Evolutionary conservation across 768 basidiomycete species (phyloP).

Genomic region (Harrya chromipes): DNA sequence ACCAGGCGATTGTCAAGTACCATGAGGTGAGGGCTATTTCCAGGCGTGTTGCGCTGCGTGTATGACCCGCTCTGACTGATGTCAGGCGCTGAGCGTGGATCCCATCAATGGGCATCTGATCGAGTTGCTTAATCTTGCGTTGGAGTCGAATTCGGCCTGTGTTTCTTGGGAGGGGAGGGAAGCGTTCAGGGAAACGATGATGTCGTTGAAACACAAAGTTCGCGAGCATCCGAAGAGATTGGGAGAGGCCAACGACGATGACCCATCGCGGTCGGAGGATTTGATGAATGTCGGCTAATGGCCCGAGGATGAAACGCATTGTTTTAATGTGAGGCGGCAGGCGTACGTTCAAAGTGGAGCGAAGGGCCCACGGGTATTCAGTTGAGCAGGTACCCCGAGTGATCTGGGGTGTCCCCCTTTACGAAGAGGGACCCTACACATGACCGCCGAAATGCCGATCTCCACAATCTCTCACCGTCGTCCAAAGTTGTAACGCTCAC

Average conservation of each 20-base stretch:
- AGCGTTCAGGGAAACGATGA: slow-evolving; percentile 34
- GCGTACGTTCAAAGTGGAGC: slow-evolving; percentile 22
- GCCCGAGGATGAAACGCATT: slow-evolving; percentile 15
- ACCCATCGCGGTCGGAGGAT: slow-evolving; percentile 23
- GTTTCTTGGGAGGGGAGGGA: slow-evolving; percentile 34
- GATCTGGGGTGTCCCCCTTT: slow-evolving; percentile 29
- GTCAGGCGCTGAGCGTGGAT: slow-evolving; percentile 72
- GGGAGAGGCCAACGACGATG: slow-evolving; percentile 13
- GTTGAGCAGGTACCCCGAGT: slow-evolving; percentile 15
- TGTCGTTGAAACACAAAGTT: slow-evolving; percentile 28
- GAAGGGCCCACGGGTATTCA: slow-evolving; percentile 20
- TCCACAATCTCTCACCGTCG: slow-evolving; percentile 35
- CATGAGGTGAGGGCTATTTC: slow-evolving; percentile 66
- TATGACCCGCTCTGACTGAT: slow-evolving; percentile 1
- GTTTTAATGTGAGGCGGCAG: slow-evolving; percentile 21
- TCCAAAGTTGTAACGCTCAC: slow-evolving; percentile 25
- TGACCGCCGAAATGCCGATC: slow-evolving; percentile 35
- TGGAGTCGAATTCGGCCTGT: slow-evolving; percentile 48
- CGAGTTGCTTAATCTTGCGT: slow-evolving; percentile 77
- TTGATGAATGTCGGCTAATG: slow-evolving; percentile 32
- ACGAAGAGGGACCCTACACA: slow-evolving; percentile 4
- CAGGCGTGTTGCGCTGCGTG: background rate
- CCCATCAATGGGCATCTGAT: slow-evolving; percentile 80
- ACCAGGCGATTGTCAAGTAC: slow-evolving; percentile 84
- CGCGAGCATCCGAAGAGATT: slow-evolving; percentile 23